Evolutionary conservation across 139 green algal genomes (phyloP), one percentile per base, ranked within the genome.

Genomic region (Eudorina sp.): DNA sequence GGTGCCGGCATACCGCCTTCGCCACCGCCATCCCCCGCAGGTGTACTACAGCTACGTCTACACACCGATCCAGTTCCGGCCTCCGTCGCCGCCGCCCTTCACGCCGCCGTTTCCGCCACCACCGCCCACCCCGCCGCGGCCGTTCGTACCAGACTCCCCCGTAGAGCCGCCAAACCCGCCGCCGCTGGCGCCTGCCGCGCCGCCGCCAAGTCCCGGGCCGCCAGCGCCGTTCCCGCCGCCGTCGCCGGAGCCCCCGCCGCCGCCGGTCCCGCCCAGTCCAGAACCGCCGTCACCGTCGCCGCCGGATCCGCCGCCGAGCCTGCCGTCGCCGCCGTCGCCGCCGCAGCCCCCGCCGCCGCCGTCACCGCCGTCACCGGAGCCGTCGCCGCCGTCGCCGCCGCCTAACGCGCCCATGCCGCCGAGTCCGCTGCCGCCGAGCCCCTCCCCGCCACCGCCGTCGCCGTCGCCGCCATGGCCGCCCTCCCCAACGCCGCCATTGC

Each of bases 21-120:
- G 48, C 41, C 23, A 13, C 11, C 70, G 45, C 70, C 41, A 9
- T 31, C 45, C 48, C 48, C 31, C 19, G 27, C 75, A 83, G 75
- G 11, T 83, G n/a, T 41, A 5, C n/a, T 83, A 23, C 31, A 60
- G 40, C 31, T 3, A 60, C 31, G 6, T 27, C 4, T 83, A 62
- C 75, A 83, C 75, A 31, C 75, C 75, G 31, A 60, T 60, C 48
- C 75, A 60, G 31, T 83, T 83, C 75, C 29, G 34, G 31, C 75
- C 75, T 14, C 75, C 75, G 25, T 41, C 48, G 31, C 75, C 75
- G 31, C 75, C 75, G 31, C 75, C 75, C 48, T 29, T 38, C 18
- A 46, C 48, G 75, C 75, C 75, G 31, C 75, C 75, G 11, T 41
- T 13, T 2, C 75, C 75, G 1, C 48, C 31, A 29, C 18, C 48